Evolutionary conservation across 768 basidiomycete species (phyloP).

Genomic region (Pleurotus ostreatus): DNA sequence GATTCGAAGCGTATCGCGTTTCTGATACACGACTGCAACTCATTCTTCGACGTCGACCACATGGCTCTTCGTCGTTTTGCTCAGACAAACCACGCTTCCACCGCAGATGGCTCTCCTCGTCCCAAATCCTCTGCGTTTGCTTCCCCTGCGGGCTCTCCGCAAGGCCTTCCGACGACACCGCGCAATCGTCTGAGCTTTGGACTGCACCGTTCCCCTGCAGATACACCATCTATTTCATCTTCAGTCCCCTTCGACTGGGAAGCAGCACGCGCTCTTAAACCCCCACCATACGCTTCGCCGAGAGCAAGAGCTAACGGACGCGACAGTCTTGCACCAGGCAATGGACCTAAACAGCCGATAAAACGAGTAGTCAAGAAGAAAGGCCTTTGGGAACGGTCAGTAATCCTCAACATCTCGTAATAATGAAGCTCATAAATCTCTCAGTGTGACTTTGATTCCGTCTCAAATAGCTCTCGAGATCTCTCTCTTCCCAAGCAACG

Average conservation of each 20-base stretch:
- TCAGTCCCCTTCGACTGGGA: conserved; percentile 86
- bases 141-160: conserved; percentile 12
- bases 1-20: conserved; percentile 2
- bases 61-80: conserved; percentile 9
- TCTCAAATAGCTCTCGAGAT: conserved; percentile 74
- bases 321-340: conserved; percentile 26
- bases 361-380: conserved; percentile 64
- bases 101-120: conserved; percentile 22
- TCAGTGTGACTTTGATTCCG: conserved; percentile 61
- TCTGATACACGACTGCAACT: not conserved
- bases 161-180: not conserved
- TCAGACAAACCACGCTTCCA: conserved; percentile 10
- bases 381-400: conserved; percentile 56
- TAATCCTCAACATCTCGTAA: not conserved
- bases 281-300: conserved; percentile 72
- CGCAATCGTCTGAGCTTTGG: conserved; percentile 25
- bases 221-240: conserved; percentile 71
- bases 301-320: conserved; percentile 36
- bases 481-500: conserved; percentile 77
- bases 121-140: conserved; percentile 44
- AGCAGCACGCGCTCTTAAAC: conserved; percentile 64
- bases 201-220: conserved; percentile 54
- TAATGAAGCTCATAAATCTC: not conserved
- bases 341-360: conserved; percentile 24
- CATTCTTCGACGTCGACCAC: not conserved